Percentiles rank a stretch among this genome's conserved stretches.
These are phyloP conservation scores for Trichophyton benhamiae DNA, from an alignment of 2,329 filamentous ascomycete species.

Conservation along the genomic window DNA sequence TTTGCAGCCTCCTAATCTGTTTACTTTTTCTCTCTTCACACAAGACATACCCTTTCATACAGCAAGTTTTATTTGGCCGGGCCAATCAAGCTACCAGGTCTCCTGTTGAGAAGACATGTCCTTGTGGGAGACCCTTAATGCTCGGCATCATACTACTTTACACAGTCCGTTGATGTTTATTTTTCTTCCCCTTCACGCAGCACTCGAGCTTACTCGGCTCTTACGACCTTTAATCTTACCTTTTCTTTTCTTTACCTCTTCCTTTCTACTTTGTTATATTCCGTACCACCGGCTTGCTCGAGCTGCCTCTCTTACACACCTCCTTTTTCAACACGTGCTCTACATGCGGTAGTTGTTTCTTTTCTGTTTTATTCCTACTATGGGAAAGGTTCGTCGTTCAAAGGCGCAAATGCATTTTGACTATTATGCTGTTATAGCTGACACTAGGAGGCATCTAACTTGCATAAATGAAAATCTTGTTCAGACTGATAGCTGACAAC, in stretches of 20 bases:
- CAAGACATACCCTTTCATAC: neutral
- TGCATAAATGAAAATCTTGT: neutral
- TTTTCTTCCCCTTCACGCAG: neutral
- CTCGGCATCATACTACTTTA: neutral
- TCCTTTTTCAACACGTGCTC: neutral
- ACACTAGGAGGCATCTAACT: neutral
- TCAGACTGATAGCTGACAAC: neutral
- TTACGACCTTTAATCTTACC: neutral
- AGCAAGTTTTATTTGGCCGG: neutral
- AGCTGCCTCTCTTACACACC: neutral
- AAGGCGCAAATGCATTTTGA: neutral
- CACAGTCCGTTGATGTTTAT: neutral
- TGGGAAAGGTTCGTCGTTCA: neutral
- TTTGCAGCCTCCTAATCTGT: conserved; percentile 2
- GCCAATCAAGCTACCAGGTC: neutral
- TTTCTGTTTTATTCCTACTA: neutral
- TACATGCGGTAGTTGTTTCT: neutral
- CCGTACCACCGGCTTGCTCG: neutral
- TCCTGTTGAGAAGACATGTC: neutral
- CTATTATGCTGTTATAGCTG: neutral
- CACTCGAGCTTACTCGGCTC: neutral
- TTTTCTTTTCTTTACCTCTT: neutral
- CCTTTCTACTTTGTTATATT: neutral
- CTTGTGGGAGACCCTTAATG: neutral
- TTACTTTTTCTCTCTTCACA: neutral